Evolutionary conservation across 1,284 basidiomycete genomes (phyloP).

Genomic region (Ganoderma lingzhi): DNA sequence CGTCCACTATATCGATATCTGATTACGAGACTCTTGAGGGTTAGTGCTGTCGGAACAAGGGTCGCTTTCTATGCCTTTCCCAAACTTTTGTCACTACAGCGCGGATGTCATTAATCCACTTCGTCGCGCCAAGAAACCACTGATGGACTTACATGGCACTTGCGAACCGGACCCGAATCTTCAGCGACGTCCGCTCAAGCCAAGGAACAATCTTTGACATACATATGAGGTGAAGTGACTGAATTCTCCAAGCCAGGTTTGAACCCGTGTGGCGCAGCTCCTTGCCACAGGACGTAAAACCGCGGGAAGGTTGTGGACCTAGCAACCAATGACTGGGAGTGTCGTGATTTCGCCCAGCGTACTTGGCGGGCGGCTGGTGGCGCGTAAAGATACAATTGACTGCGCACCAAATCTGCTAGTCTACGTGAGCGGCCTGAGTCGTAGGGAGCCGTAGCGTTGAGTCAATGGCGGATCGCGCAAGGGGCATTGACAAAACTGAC

Average conservation of each 20-base stretch:
- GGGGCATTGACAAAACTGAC: not conserved
- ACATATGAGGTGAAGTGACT: not conserved
- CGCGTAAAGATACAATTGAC: not conserved
- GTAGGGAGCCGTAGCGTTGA: not conserved
- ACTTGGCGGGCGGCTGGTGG: conserved; percentile 5
- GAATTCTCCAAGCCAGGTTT: not conserved
- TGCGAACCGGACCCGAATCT: not conserved
- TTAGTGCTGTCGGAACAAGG: not conserved
- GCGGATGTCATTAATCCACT: not conserved
- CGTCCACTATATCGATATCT: not conserved
- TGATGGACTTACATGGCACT: not conserved
- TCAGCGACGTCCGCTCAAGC: not conserved
- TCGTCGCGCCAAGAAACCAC: not conserved
- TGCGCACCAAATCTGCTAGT: not conserved
- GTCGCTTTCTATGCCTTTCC: not conserved
- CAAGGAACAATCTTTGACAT: not conserved
- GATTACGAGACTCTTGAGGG: not conserved
- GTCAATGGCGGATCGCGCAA: not conserved
- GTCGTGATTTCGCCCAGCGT: not conserved
- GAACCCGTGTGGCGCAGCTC: not conserved
- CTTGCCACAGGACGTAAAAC: not conserved
- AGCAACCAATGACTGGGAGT: not conserved
- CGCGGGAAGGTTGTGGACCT: not conserved
- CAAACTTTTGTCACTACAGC: not conserved
- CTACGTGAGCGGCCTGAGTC: no score